phyloP scores from a whole-genome alignment of 176 grass and related monocot species.

The Paspalum vaginatum region DNA sequence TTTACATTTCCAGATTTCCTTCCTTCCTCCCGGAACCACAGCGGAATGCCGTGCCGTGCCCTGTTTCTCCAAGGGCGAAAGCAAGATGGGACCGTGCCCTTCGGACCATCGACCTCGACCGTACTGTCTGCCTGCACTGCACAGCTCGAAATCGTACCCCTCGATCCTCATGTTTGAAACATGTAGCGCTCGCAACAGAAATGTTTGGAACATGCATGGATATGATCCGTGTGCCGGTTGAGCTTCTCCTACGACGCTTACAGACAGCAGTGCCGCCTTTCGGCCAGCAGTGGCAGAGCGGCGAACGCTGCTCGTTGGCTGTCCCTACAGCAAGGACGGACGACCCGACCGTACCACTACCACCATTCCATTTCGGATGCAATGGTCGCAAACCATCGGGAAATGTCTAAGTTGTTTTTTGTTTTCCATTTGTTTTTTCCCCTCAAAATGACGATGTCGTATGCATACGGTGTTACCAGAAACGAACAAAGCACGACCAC shows the following conservation, averaged over 20 bases:
- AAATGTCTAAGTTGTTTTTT: too few species aligned
- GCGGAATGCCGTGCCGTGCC: not conserved
- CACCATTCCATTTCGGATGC: too few species aligned
- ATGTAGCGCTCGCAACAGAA: not conserved
- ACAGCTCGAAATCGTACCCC: not conserved
- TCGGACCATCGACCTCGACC: not conserved
- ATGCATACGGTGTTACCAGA: too few species aligned
- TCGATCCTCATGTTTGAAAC: not conserved
- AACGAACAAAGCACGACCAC: too few species aligned
- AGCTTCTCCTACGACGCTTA: not conserved
- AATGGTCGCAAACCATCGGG: too few species aligned
- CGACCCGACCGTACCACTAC: too few species aligned
- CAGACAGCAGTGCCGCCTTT: not conserved
- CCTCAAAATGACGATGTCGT: too few species aligned
- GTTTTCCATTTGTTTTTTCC: too few species aligned
- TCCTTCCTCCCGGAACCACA: not conserved
- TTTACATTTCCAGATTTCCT: too few species aligned
- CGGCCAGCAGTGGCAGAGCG: not conserved
- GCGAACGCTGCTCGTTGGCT: not conserved
- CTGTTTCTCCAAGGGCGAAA: not conserved
- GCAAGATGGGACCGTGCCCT: too few species aligned
- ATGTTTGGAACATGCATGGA: not conserved
- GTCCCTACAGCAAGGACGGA: too few species aligned
- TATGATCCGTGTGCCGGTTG: not conserved
- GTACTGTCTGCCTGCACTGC: not conserved